These are phyloP conservation scores for Jasminum sambac DNA, from an alignment of 257 asterid genomes.

Conservation along the genomic window DNA sequence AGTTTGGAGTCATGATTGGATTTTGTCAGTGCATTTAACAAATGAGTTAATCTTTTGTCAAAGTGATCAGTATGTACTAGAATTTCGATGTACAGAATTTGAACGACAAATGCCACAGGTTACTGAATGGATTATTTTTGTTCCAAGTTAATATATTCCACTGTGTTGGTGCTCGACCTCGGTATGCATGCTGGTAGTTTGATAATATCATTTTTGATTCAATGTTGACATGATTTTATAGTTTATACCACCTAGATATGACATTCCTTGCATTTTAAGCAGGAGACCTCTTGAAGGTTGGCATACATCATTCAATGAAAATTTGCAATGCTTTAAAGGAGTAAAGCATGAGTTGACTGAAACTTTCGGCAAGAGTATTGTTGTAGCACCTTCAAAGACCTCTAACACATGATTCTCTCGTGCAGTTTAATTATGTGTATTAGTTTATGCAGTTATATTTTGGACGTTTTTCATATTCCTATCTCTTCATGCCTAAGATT, in stretches of 20 bases:
- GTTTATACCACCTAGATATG: background rate
- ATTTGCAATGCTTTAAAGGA: background rate
- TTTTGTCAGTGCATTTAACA: slow-evolving; percentile 12
- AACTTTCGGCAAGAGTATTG: background rate
- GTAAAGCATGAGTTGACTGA: background rate
- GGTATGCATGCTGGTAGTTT: background rate
- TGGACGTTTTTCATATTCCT: slow-evolving; percentile 12
- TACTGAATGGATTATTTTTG: background rate
- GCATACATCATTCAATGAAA: background rate
- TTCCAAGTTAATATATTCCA: background rate
- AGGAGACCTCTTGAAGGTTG: background rate
- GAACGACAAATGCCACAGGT: background rate
- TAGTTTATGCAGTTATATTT: slow-evolving; percentile 1
- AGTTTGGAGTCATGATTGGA: background rate
- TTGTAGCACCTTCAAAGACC: slow-evolving; percentile 10
- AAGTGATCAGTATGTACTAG: slow-evolving; percentile 10
- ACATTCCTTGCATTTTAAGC: background rate
- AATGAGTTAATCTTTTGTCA: background rate
- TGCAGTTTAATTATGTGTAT: slow-evolving; percentile 5
- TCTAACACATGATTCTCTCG: slow-evolving; percentile 3
- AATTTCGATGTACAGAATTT: background rate
- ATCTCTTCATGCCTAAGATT: background rate
- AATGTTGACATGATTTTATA: background rate
- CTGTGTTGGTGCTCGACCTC: background rate
- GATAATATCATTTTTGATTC: background rate